Evolutionary conservation across 345 rosid genomes (phyloP).

Genomic region (Lagerstroemia speciosa): DNA sequence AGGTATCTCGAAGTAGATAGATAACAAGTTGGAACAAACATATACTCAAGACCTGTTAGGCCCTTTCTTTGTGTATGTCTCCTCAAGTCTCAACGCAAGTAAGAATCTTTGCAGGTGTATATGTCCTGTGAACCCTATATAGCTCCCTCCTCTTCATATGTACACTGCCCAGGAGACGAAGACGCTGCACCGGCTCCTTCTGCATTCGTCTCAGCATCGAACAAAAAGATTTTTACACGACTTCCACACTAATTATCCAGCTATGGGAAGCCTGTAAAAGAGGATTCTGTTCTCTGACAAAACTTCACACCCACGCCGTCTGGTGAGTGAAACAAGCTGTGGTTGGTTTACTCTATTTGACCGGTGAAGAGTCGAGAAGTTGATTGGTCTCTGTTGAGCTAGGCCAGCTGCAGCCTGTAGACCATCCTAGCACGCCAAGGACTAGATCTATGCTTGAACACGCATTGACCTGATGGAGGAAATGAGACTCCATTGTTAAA

Average conservation of each 20-base stretch:
- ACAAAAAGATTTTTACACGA: neutral
- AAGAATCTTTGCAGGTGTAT: conserved; percentile 31
- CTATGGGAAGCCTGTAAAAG: neutral
- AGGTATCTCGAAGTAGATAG: too few relatives aligned
- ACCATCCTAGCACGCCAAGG: conserved; percentile 88
- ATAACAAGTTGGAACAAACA: neutral
- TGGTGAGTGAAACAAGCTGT: conserved; percentile 2
- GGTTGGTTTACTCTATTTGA: neutral
- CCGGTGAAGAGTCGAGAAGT: conserved; percentile 53
- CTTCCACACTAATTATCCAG: neutral
- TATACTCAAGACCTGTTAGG: neutral
- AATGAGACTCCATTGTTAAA: neutral
- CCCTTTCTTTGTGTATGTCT: conserved; percentile 10
- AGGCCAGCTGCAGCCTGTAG: conserved; percentile 93
- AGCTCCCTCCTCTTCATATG: conserved; percentile 35
- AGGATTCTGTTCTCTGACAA: conserved; percentile 23
- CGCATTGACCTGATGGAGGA: conserved; percentile 47
- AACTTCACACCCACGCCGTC: conserved; percentile 38
- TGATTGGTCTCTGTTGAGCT: conserved; percentile 34
- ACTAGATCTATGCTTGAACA: conserved; percentile 71
- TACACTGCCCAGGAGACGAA: conserved; percentile 39
- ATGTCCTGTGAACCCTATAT: conserved; percentile 18
- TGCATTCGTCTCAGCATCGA: conserved; percentile 9
- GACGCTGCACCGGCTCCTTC: conserved; percentile 14
- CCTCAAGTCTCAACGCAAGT: conserved; percentile 2